phyloP scores from a whole-genome alignment of 176 grass and related monocot species.

The Typha latifolia region DNA sequence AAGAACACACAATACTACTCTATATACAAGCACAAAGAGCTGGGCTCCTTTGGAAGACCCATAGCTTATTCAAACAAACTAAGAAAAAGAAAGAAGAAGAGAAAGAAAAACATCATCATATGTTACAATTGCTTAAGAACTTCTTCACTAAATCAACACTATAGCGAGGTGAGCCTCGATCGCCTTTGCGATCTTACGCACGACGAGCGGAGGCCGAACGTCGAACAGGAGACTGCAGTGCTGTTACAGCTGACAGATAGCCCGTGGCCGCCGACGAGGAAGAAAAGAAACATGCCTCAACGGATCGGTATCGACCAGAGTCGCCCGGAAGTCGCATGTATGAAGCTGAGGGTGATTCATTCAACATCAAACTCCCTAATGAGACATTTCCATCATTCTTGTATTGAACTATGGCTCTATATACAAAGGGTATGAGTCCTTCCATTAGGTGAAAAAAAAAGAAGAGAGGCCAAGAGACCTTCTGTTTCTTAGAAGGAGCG shows the following conservation, averaged over 20 bases:
- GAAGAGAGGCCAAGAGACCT: background rate
- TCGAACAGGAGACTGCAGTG: constrained; percentile 7
- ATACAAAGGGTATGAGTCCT: constrained; percentile 36
- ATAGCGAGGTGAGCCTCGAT: background rate
- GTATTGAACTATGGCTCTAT: constrained; percentile 29
- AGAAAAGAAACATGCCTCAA: constrained; percentile 8
- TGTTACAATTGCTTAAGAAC: background rate
- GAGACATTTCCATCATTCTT: constrained; percentile 8
- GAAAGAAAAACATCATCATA: background rate
- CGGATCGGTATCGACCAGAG: constrained; percentile 18
- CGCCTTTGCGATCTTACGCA: constrained; percentile 11
- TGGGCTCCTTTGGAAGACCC: constrained; percentile 2
- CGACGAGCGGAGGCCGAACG: background rate
- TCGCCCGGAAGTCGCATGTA: constrained; percentile 27
- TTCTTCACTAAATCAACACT: background rate
- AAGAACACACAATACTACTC: background rate
- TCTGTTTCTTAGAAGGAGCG: too few species aligned
- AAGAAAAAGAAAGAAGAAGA: background rate
- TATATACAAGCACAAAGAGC: background rate
- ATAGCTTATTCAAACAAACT: background rate
- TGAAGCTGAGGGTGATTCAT: constrained; percentile 18
- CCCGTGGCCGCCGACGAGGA: background rate
- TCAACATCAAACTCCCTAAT: background rate
- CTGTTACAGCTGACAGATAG: background rate
- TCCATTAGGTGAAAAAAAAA: constrained; percentile 13